Conservation (phyloP, 2,329 filamentous ascomycete species). For the Cadophora malorum region DNA sequence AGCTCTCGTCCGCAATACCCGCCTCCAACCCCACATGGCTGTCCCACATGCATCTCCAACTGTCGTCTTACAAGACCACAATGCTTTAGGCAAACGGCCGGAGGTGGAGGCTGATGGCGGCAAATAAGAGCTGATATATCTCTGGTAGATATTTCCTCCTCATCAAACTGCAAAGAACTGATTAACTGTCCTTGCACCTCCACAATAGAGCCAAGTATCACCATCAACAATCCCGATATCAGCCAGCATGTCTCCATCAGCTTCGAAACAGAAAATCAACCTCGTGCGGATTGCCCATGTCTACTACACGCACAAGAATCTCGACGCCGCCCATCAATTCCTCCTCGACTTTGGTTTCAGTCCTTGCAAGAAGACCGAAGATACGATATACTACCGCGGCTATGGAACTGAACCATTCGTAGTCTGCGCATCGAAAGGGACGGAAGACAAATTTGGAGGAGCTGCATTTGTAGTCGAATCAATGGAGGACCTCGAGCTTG, state of each 20-base stretch:
- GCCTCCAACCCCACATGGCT: conserved; percentile 20
- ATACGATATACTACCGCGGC: conserved; percentile 64
- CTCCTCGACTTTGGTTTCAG: conserved; percentile 41
- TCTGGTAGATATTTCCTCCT: background rate
- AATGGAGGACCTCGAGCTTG: conserved; percentile 59
- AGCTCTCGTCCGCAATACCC: conserved; percentile 11
- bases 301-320: conserved; percentile 39
- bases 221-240: background rate
- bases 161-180: conserved; percentile 1
- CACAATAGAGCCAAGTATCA: background rate
- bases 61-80: background rate
- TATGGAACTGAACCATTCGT: conserved; percentile 67
- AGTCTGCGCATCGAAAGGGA: conserved; percentile 58
- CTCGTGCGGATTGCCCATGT: conserved; percentile 40
- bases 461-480: conserved; percentile 63
- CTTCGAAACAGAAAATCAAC: conserved; percentile 43
- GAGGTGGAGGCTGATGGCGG: conserved; percentile 5
- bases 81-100: conserved; percentile 10
- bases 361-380: conserved; percentile 30
- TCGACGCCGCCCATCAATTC: conserved; percentile 36
- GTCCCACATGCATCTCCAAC: conserved; percentile 21
- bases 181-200: background rate
- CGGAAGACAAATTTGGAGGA: conserved; percentile 60
- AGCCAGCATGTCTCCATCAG: conserved; percentile 35
- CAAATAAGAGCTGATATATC: conserved; percentile 8